phyloP scores from a whole-genome alignment of 2,329 filamentous ascomycete genomes.

The Allantophomopsis lycopodina region DNA sequence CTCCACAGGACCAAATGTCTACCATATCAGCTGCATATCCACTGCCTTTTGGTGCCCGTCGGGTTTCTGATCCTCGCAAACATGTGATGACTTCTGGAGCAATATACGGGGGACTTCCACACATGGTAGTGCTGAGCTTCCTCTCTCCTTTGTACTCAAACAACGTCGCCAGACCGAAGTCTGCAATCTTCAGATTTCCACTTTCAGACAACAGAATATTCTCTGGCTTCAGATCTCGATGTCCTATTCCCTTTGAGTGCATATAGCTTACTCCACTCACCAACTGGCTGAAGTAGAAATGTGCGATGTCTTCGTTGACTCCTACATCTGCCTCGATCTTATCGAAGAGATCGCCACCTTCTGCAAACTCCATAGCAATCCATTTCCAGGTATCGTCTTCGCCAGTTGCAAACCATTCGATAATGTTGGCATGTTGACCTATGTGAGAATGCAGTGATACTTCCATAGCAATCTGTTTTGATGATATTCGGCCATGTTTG shows the following conservation, averaged over 20 bases:
- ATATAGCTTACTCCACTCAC: constrained; percentile 86
- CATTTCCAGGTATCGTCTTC: constrained; percentile 83
- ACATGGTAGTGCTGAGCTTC: constrained; percentile 78
- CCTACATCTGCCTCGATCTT: constrained; percentile 98
- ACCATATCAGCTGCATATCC: constrained; percentile 68
- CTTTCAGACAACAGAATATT: constrained; percentile 81
- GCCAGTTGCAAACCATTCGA: constrained; percentile 79
- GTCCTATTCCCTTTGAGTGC: constrained; percentile 89
- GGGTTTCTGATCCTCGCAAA: constrained; percentile 27
- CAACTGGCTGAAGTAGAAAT: constrained; percentile 90
- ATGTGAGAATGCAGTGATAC: constrained; percentile 81
- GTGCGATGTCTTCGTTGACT: constrained; percentile 86
- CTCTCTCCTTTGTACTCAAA: constrained; percentile 78
- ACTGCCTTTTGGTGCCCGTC: constrained; percentile 31
- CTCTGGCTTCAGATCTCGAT: constrained; percentile 86
- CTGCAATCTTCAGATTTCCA: constrained; percentile 85
- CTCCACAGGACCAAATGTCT: constrained; percentile 95
- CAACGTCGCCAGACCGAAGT: constrained; percentile 90
- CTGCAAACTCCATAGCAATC: constrained; percentile 97
- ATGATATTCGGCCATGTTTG: constrained; percentile 74
- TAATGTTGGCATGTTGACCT: constrained; percentile 82
- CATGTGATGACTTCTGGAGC: constrained; percentile 74
- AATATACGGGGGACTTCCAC: constrained; percentile 93
- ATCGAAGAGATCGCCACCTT: constrained; percentile 94
- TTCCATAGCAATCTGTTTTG: constrained; percentile 86